Base-by-base conservation (phyloP, 352 stramenopile species). In the Peronospora farinosa region DNA sequence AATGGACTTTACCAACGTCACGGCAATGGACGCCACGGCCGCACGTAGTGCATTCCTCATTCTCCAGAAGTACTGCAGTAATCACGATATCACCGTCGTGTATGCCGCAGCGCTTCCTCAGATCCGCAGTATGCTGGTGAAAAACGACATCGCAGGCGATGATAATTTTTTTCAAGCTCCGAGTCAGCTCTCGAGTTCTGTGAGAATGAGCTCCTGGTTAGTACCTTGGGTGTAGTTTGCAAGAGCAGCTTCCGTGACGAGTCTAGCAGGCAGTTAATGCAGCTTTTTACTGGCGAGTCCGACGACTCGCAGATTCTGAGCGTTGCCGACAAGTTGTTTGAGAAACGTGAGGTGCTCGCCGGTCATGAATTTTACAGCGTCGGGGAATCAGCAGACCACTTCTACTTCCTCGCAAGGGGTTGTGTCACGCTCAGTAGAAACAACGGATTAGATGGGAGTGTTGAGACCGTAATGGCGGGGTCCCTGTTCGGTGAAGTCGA, bases 1-100 rank as follows among this genome's bases (percentile, higher is more conserved):
- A 15, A 81, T 95, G 63, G 79, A 95, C 42, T 95, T 95, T 47
- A 78, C 64, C 7, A 65, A 64, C 16, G 84, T 94, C 16, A 85
- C 83, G 0, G 81, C 84, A 31, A 91, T 94, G 65, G 84, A 95
- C 48, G 78, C 79, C 0, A 93, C 84, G 2, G 82, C 79, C 0
- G 80, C 78, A 8, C 75, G 82, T 3, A 80, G 67, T 5, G 84
- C 74, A 16, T 80, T 93, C 57, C 81, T 88, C 67, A 88, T 91
- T 46, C 45, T 91, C 27, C 74, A 84, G 51, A 79, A 88, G 39
- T 68, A 86, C 43, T 91, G 78, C 60, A 75, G 69, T 52, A 72
- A 69, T 40, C 63, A 88, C 47, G 47, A 43, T 7, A 84, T 91
- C 55, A 68, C 51, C 0, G 70, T 91, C 15, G 42, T 88, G 3